Evolutionary conservation across 352 stramenopile genomes (phyloP).

Genomic region (Phytophthora megakarya): DNA sequence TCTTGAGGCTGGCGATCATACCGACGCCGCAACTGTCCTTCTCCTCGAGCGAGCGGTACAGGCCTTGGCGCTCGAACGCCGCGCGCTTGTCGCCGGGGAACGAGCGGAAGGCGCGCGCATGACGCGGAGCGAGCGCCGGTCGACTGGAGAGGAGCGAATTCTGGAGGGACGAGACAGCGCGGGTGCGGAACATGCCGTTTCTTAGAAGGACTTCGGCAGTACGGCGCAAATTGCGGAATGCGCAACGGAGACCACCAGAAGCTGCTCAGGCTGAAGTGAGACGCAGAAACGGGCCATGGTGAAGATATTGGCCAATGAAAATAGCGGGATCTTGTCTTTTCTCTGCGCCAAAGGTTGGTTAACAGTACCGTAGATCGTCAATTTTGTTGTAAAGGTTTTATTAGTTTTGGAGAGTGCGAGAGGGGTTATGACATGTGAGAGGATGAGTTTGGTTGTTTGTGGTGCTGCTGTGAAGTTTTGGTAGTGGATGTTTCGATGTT

Average conservation of each 20-base stretch:
- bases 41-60: conserved; percentile 62
- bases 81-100: conserved; percentile 61
- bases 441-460: neutral
- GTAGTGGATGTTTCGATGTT: neutral
- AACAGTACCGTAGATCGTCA: neutral
- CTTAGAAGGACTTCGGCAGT: conserved; percentile 5
- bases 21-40: conserved; percentile 93
- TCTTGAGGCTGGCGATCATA: conserved; percentile 96
- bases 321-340: conserved; percentile 6
- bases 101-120: conserved; percentile 47
- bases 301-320: conserved; percentile 17
- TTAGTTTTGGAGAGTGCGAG: neutral
- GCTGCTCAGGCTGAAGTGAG: conserved; percentile 25
- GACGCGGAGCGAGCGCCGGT: conserved; percentile 19
- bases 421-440: too few relatives aligned
- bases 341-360: neutral
- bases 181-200: conserved; percentile 52
- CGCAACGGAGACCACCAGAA: conserved; percentile 29
- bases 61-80: conserved; percentile 56
- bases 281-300: conserved; percentile 6
- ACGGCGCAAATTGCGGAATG: conserved; percentile 23
- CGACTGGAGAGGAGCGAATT: too few relatives aligned
- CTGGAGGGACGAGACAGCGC: conserved; percentile 23
- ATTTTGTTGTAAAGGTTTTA: neutral
- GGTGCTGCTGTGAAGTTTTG: neutral